Conservation (phyloP, 306 rosid genomes). For the Vigna nakashimae region DNA sequence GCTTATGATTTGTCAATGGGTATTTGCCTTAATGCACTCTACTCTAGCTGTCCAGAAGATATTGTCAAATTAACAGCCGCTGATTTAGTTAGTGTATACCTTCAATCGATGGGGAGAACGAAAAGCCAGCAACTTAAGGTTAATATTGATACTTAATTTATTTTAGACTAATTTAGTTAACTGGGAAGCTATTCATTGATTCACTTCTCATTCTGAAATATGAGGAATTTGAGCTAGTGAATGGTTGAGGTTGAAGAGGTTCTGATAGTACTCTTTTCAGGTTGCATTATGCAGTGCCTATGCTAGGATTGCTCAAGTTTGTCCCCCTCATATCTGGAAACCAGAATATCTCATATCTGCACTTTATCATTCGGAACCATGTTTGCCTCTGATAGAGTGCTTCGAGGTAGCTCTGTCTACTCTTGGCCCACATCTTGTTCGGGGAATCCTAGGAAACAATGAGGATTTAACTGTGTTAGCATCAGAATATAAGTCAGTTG, state of each 20-base stretch:
- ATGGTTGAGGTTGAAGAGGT: constrained; percentile 44
- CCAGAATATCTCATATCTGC: constrained; percentile 73
- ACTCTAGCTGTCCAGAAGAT: constrained; percentile 73
- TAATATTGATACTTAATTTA: constrained; percentile 42
- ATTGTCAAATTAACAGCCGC: constrained; percentile 81
- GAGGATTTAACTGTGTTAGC: constrained; percentile 41
- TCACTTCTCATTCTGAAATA: constrained; percentile 24
- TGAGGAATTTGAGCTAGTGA: constrained; percentile 41
- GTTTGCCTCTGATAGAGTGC: constrained; percentile 75
- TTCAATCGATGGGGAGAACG: constrained; percentile 69
- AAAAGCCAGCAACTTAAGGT: constrained; percentile 96
- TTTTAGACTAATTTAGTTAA: constrained; percentile 43
- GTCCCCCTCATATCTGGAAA: constrained; percentile 87
- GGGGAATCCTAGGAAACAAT: constrained; percentile 49
- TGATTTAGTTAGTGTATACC: constrained; percentile 70
- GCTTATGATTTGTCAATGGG: constrained; percentile 84
- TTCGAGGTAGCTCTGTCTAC: constrained; percentile 73
- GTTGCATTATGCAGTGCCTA: constrained; percentile 84
- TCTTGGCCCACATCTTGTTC: constrained; percentile 73
- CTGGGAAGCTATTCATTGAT: constrained; percentile 35
- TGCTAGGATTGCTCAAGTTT: constrained; percentile 70
- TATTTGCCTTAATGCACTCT: constrained; percentile 75
- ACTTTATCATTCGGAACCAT: constrained; percentile 68
- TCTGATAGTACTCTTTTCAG: constrained; percentile 56
- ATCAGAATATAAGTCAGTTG: constrained; percentile 53